These are phyloP conservation scores for Penicillium sp. DNA, from an alignment of 2,329 filamentous ascomycete genomes.

Conservation along the genomic window DNA sequence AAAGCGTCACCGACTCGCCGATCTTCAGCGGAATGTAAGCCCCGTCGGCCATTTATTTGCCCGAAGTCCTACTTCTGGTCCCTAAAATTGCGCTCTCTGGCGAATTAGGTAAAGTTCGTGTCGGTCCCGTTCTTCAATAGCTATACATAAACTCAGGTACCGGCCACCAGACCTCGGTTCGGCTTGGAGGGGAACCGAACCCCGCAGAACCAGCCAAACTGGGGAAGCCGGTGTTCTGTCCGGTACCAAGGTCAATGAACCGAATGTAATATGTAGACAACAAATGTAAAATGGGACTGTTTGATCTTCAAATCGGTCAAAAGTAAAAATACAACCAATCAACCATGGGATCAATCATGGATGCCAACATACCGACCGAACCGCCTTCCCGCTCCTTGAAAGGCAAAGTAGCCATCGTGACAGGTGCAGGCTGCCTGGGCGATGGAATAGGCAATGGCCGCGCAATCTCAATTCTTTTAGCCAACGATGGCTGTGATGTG, in stretches of 20 bases:
- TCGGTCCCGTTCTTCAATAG: neutral
- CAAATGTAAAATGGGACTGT: neutral
- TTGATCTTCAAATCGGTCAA: neutral
- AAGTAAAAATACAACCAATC: neutral
- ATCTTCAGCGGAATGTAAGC: neutral
- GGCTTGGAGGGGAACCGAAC: slow-evolving; percentile 7
- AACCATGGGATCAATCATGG: slow-evolving; percentile 22
- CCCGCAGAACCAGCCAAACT: slow-evolving; percentile 5
- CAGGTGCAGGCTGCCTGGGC: slow-evolving; percentile 58
- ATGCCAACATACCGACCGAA: slow-evolving; percentile 14
- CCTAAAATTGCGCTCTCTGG: neutral
- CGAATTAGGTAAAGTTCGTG: neutral
- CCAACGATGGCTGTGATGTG: slow-evolving; percentile 58
- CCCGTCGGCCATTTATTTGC: neutral
- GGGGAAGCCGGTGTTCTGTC: neutral
- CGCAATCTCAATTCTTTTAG: slow-evolving; percentile 58
- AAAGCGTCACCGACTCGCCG: neutral
- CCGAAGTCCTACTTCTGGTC: neutral
- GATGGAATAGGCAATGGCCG: slow-evolving; percentile 64
- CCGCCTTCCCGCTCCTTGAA: slow-evolving; percentile 24
- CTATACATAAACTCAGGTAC: neutral
- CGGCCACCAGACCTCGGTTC: slow-evolving; percentile 15
- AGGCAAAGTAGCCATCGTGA: slow-evolving; percentile 50
- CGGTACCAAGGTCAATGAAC: neutral
- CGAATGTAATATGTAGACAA: neutral